phyloP scores from a whole-genome alignment of 73 alveolate genomes.

The Tetrahymena thermophila region DNA sequence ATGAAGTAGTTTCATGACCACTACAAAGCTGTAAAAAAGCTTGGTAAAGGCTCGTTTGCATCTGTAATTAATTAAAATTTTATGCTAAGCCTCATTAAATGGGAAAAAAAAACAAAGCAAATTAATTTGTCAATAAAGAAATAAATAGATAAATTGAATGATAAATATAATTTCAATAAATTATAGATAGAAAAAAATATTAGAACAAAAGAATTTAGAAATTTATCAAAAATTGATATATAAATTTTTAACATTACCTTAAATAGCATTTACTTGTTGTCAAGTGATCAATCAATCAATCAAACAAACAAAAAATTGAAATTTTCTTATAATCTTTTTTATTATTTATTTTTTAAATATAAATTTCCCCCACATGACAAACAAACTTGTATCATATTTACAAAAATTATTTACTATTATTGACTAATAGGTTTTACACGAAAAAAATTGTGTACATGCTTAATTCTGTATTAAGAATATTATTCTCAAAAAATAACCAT shows the following conservation, averaged over 20 bases:
- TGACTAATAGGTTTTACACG: too few relatives aligned
- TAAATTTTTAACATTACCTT: too few relatives aligned
- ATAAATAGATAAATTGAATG: background rate
- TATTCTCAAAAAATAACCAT: background rate
- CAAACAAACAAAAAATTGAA: too few relatives aligned
- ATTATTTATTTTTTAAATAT: too few relatives aligned
- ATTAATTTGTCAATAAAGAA: too few relatives aligned
- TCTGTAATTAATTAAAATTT: background rate
- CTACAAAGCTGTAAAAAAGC: background rate
- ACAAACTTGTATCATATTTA: background rate
- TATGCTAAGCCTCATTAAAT: background rate
- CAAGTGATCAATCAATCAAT: too few relatives aligned
- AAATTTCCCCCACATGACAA: background rate
- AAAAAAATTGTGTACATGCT: background rate
- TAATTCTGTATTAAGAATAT: background rate
- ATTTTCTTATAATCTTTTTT: too few relatives aligned
- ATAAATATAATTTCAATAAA: background rate
- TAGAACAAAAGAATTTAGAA: too few relatives aligned
- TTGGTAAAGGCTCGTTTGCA: conserved; percentile 1
- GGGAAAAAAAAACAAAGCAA: background rate
- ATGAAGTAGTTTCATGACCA: background rate
- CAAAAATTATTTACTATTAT: too few relatives aligned
- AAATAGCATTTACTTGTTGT: background rate
- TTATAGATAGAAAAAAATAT: too few relatives aligned
- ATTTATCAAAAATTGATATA: too few relatives aligned